phyloP scores from a whole-genome alignment of 257 asterid species.

The Solanum appendiculatum region DNA sequence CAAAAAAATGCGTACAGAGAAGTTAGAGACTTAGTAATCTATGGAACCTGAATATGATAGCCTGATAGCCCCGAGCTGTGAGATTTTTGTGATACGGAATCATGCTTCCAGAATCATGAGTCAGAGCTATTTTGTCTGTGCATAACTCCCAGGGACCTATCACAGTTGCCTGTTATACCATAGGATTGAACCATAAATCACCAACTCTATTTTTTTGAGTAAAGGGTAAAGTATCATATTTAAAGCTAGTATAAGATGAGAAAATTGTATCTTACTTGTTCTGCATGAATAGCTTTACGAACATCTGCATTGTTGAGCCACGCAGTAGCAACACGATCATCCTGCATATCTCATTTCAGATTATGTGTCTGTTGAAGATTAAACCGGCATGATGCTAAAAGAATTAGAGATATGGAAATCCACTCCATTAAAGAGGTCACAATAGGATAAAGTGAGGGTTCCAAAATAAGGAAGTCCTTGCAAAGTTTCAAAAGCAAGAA shows the following conservation, averaged over 20 bases:
- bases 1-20: background rate
- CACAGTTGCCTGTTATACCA: constrained; percentile 28
- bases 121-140: constrained; percentile 34
- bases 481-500: background rate
- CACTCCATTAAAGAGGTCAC: background rate
- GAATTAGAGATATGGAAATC: background rate
- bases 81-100: constrained; percentile 84
- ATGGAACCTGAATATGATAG: constrained; percentile 60
- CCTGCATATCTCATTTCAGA: constrained; percentile 30
- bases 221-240: background rate
- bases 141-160: constrained; percentile 62
- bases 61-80: constrained; percentile 73
- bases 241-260: background rate
- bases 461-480: too few relatives aligned
- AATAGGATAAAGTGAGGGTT: too few relatives aligned
- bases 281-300: constrained; percentile 86
- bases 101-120: constrained; percentile 88
- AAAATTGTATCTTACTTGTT: constrained; percentile 40
- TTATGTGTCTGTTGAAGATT: background rate
- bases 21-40: background rate
- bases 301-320: constrained; percentile 80
- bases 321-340: constrained; percentile 64
- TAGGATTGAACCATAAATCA: background rate
- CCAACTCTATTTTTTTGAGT: background rate
- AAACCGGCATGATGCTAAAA: background rate